Evolutionary conservation across 1,139 yeast species (phyloP).

Genomic region (Hemisphaericaspora lyxosophila): DNA sequence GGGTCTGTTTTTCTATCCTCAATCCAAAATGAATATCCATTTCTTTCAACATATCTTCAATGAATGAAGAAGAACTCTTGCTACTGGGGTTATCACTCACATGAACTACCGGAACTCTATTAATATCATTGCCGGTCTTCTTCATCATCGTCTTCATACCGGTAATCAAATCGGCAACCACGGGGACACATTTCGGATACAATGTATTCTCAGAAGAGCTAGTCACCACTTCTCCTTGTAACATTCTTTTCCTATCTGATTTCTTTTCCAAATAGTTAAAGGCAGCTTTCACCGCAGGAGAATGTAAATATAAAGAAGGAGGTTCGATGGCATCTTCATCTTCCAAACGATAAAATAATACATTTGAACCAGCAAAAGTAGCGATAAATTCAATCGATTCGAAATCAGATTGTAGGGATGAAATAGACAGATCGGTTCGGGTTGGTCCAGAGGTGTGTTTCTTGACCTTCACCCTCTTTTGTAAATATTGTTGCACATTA

Average conservation of each 20-base stretch:
- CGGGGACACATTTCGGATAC: constrained; percentile 77
- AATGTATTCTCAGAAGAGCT: constrained; percentile 74
- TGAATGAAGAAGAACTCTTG: constrained; percentile 22
- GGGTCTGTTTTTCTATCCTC: constrained; percentile 66
- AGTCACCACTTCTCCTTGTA: constrained; percentile 57
- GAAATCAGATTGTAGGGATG: constrained; percentile 26
- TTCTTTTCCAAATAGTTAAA: constrained; percentile 28
- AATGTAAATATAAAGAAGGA: constrained; percentile 63
- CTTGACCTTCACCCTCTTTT: constrained; percentile 20
- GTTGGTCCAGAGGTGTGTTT: constrained; percentile 23
- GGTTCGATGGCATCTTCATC: constrained; percentile 37
- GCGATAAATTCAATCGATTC: constrained; percentile 53
- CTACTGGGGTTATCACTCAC: constrained; percentile 2
- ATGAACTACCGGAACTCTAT: constrained; percentile 1
- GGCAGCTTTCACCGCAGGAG: constrained; percentile 73
- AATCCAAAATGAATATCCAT: constrained; percentile 66
- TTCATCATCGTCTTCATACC: constrained; percentile 45
- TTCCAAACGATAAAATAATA: constrained; percentile 49
- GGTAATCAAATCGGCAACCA: constrained; percentile 56
- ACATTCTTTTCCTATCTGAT: constrained; percentile 37
- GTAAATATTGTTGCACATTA: constrained; percentile 39
- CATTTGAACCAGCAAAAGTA: constrained; percentile 70
- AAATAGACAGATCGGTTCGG: neutral
- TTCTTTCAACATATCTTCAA: constrained; percentile 43
- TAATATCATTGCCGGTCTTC: constrained; percentile 11